Evolutionary conservation across 2,329 filamentous ascomycete species (phyloP).

Genomic region (Teratosphaeria viscida): DNA sequence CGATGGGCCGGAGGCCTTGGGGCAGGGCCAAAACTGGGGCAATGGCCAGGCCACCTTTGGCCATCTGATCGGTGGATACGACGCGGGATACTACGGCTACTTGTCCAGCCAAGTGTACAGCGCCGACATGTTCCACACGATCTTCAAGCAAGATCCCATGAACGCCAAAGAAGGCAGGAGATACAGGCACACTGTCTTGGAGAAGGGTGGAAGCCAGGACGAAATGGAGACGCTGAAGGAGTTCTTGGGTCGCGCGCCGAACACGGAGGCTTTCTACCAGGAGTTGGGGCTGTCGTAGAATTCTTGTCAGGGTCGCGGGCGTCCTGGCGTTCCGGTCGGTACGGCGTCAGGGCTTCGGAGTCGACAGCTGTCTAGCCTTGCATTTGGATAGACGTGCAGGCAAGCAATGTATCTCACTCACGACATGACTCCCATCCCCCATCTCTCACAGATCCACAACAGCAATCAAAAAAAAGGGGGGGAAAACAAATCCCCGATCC

Average conservation of each 20-base stretch:
- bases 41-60: conserved; percentile 72
- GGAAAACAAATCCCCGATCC: background rate
- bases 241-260: conserved; percentile 67
- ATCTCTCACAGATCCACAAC: too few relatives aligned
- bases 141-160: conserved; percentile 72
- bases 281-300: conserved; percentile 50
- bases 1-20: conserved; percentile 60
- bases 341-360: background rate
- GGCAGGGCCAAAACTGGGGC: conserved; percentile 50
- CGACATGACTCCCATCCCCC: background rate
- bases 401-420: background rate
- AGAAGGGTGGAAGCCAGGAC: conserved; percentile 66
- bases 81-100: conserved; percentile 68
- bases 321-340: background rate
- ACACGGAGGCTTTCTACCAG: conserved; percentile 67
- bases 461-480: background rate
- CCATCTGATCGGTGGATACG: conserved; percentile 74
- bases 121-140: conserved; percentile 74
- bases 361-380: background rate
- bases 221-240: conserved; percentile 72
- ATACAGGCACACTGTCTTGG: conserved; percentile 68
- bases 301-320: background rate
- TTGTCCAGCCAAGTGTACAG: conserved; percentile 68
- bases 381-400: background rate
- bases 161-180: conserved; percentile 60